Percentiles rank a stretch among this genome's conserved stretches.
phyloP scores from a whole-genome alignment of 1,139 yeast species.

The Blastobotrys serpentis region DNA sequence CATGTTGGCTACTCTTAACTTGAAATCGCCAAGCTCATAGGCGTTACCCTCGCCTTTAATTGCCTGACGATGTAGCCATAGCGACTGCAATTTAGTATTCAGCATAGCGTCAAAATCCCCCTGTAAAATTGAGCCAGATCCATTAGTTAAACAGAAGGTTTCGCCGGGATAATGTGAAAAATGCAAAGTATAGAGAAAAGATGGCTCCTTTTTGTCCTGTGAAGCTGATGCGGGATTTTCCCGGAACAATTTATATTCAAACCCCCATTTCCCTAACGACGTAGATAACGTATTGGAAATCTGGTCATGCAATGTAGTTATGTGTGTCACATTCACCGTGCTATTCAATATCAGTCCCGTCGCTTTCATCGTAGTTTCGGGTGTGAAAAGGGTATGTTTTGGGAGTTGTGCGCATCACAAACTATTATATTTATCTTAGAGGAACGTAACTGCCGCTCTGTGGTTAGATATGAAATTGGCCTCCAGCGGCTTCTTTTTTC shows the following conservation, averaged over 20 bases:
- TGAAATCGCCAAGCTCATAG: constrained; percentile 45
- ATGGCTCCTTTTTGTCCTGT: constrained; percentile 14
- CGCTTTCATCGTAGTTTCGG: neutral
- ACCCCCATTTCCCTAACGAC: constrained; percentile 59
- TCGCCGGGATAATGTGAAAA: constrained; percentile 55
- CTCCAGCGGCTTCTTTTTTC: neutral
- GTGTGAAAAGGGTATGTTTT: too few relatives aligned
- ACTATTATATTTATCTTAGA: too few relatives aligned
- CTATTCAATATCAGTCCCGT: constrained; percentile 52
- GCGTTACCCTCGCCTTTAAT: constrained; percentile 73
- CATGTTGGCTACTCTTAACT: constrained; percentile 62
- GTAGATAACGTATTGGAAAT: constrained; percentile 63
- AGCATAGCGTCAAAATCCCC: constrained; percentile 36
- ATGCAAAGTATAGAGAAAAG: constrained; percentile 54
- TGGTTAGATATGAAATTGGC: too few relatives aligned
- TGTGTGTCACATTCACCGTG: constrained; percentile 62
- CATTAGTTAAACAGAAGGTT: constrained; percentile 53
- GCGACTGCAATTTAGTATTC: constrained; percentile 59
- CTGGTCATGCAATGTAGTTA: constrained; percentile 64
- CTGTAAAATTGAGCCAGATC: constrained; percentile 32
- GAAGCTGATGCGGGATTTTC: constrained; percentile 46
- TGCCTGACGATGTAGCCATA: constrained; percentile 72
- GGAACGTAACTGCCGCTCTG: too few relatives aligned
- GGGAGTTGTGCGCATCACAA: too few relatives aligned
- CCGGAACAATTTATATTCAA: constrained; percentile 61